Base-by-base conservation (phyloP, 345 rosid genomes). In the Lepidium aucheri region DNA sequence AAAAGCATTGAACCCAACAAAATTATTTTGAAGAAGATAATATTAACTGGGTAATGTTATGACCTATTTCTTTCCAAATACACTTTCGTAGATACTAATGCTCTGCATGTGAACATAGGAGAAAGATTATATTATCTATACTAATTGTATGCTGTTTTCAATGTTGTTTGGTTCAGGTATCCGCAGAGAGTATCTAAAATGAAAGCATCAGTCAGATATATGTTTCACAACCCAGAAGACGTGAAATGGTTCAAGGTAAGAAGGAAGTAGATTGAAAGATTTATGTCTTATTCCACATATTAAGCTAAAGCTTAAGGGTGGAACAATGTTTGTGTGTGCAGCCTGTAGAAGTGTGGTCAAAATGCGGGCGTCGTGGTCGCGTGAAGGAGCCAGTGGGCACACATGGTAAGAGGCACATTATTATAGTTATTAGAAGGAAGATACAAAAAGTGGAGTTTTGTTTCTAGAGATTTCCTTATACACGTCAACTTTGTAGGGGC, bases 231-330 rank as follows among this genome's bases (percentile, higher is more conserved):
- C 64, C 97, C 95, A n/a, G 97, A 88, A 73, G 97, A 94, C 36
- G 99, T 94, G 56, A 85, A 79, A 82, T 90, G 97, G 97, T 94
- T 88, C 75, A 94, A 94, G 96, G 98, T 93, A 73, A 51, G 67
- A 40, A 17, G 22, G 24, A 60, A 41, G 35, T 6, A 22, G 47
- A 41, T 20, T 33, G 24, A 54, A 14, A 56, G 14, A 9, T 60
- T 15, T 45, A 32, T 41, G 41, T 18, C 8, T 58, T 26, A 4
- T 6, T 6, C 39, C 3, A n/a, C 16, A 47, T 17, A 17, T 12
- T 13, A 50, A n/a, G 53, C 46, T 52, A 34, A 69, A 32, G 28
- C 36, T 46, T 49, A 10, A 33, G 46, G 30, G 24, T 61, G 53
- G 12, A 32, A 43, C 39, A 51, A 32, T 52, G 32, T 50, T 38